Percentiles rank a stretch among this genome's conserved stretches.
Evolutionary conservation across 352 stramenopile genomes (phyloP).

Genomic region (Stephanocyclus meneghinianus): DNA sequence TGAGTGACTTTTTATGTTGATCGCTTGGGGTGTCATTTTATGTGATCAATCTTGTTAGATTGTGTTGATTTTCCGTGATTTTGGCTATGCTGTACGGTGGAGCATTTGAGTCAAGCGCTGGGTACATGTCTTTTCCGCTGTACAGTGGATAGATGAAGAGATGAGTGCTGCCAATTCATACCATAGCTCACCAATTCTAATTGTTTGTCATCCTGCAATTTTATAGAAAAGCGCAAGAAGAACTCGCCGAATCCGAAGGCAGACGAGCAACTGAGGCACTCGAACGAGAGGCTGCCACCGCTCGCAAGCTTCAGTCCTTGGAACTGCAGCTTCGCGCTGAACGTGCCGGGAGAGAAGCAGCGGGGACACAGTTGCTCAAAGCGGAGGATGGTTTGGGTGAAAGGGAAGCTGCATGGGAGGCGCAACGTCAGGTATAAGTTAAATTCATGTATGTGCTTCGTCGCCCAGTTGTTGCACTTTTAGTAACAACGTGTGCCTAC

Average conservation of each 20-base stretch:
- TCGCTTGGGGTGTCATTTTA: not conserved
- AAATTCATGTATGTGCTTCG: not conserved
- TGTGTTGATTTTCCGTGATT: not conserved
- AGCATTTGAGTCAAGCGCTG: not conserved
- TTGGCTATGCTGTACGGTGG: not conserved
- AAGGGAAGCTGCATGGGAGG: conserved; percentile 78
- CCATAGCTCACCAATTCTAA: not conserved
- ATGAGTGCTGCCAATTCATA: not conserved
- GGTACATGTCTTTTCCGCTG: not conserved
- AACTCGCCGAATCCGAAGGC: conserved; percentile 78
- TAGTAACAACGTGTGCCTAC: not conserved
- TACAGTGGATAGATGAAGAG: not conserved
- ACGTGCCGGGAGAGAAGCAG: conserved; percentile 78
- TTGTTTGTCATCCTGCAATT: conserved; percentile 56
- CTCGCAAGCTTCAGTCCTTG: conserved; percentile 86
- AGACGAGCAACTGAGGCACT: conserved; percentile 73
- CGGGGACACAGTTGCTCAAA: conserved; percentile 69
- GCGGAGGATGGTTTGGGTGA: conserved; percentile 70
- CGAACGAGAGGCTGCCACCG: conserved; percentile 77
- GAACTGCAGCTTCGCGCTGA: conserved; percentile 90
- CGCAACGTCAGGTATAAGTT: conserved; percentile 51
- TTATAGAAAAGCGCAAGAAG: conserved; percentile 64
- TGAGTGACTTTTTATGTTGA: conserved; percentile 70
- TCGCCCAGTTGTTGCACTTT: not conserved
- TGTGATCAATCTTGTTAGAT: not conserved